These are phyloP conservation scores for Draba incana DNA, from an alignment of 345 rosid genomes.

Conservation along the genomic window DNA sequence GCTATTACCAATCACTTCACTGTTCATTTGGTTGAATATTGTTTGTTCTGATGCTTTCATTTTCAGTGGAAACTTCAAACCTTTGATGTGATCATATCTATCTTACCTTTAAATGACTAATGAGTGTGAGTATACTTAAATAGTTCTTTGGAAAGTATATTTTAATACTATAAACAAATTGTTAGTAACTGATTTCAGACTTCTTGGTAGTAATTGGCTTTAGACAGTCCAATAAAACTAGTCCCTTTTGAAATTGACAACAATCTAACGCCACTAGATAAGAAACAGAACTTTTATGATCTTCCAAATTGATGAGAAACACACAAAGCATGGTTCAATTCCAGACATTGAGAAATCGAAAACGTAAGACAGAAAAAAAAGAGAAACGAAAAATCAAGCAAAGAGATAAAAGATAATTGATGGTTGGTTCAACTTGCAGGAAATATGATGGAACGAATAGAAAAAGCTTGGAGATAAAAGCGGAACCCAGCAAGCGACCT, in stretches of 20 bases:
- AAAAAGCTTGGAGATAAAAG: not conserved
- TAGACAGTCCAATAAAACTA: constrained; percentile 15
- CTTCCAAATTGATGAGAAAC: constrained; percentile 39
- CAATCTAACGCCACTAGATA: constrained; percentile 11
- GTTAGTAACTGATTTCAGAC: not conserved
- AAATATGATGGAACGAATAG: constrained; percentile 31
- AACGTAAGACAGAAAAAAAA: not conserved
- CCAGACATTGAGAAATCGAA: constrained; percentile 29
- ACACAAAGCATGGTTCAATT: constrained; percentile 36
- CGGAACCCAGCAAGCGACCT: constrained; percentile 25
- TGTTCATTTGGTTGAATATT: constrained; percentile 28
- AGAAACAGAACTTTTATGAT: constrained; percentile 32
- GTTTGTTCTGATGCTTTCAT: constrained; percentile 9
- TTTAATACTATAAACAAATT: constrained; percentile 12
- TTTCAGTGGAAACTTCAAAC: constrained; percentile 35
- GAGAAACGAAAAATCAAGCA: constrained; percentile 17
- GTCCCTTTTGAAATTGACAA: not conserved
- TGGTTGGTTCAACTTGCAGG: constrained; percentile 35
- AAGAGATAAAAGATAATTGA: constrained; percentile 18
- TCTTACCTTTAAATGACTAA: constrained; percentile 2
- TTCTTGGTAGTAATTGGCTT: constrained; percentile 5
- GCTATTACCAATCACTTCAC: constrained; percentile 27
- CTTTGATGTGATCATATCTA: constrained; percentile 5
- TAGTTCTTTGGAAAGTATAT: not conserved
- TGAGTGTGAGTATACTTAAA: not conserved